Base-by-base conservation (phyloP, 2,329 filamentous ascomycete species). In the Beauveria bassiana region DNA sequence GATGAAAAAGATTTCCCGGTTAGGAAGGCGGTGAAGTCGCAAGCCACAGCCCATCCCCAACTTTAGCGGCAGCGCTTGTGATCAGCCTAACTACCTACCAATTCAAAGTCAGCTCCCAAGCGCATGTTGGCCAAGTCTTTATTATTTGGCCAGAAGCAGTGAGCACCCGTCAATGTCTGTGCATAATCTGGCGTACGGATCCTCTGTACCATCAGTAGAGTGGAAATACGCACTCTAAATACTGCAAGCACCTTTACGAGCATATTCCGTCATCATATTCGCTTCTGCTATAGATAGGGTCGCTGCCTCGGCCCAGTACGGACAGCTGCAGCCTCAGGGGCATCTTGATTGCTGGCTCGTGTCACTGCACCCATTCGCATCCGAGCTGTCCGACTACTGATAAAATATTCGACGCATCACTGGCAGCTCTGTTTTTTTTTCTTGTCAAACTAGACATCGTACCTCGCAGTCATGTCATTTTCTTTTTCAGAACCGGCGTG, bases 21-120 rank as follows among this genome's bases (percentile, higher is more conserved):
- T 31, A 18, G 62, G 64, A 46, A 66, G 62, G 64, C 64, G 64
- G 64, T 66, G 40, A 64, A 49, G 31, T 10, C 28, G 28, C 22
- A 22, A 38, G 45, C 14, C 28, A n/a, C 34, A 14, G 34, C 34
- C 12, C 34, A 38, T 14, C 34, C 34, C 34, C 34, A 38, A 38
- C 34, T 38, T 38, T 38, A 38, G 34, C 12, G 34, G 34, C 34
- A 38, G 12, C 34, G 34, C 34, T 38, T 38, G 34, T 38, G 5
- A 38, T 38, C 12, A 38, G 34, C 34, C 34, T 38, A 38, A 38
- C 12, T 22, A 22, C 22, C 22, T 22, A 22, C 2, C 22, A 22
- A 22, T 22, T 38, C 12, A 1, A 5, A 12, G 34, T 38, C 34
- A 38, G 34, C 34, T 38, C 34, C 14, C 34, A 38, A 14, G 34